A percentile compares a stretch with the other conserved stretches of the same genome.
Conservation (phyloP, 345 rosid genomes). For the Cardiospermum halicacabum region DNA sequence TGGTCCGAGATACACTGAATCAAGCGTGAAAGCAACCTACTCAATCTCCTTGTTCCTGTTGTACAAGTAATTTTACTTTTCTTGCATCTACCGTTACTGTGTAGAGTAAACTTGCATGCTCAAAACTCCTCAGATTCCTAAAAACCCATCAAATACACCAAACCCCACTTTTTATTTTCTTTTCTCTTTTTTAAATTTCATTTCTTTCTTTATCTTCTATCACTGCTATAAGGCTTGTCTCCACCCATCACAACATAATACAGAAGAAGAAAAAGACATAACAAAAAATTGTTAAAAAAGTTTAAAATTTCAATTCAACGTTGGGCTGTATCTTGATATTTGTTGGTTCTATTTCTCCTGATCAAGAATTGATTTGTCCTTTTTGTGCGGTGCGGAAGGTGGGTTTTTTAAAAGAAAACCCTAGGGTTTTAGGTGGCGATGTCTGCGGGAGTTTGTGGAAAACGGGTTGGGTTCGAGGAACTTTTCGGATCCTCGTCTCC, state of each 20-base stretch:
- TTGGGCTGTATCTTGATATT: not conserved
- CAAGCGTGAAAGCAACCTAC: not conserved
- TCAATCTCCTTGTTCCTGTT: not conserved
- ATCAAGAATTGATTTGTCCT: not conserved
- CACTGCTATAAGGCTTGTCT: conserved; percentile 4
- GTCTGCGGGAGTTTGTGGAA: conserved; percentile 54
- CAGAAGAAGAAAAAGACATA: not conserved
- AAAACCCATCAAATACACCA: not conserved
- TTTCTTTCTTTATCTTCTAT: conserved; percentile 1
- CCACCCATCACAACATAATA: not conserved
- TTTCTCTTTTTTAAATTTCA: no score
- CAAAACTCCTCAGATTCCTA: conserved; percentile 11
- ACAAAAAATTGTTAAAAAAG: not conserved
- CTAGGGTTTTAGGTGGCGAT: conserved; percentile 30
- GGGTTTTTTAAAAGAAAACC: conserved; percentile 3
- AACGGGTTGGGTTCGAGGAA: conserved; percentile 50
- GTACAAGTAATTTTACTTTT: conserved; percentile 1
- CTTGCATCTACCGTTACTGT: conserved; percentile 13
- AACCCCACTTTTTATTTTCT: conserved; percentile 3
- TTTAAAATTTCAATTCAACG: not conserved
- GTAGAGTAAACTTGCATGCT: conserved; percentile 12
- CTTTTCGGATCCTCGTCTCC: conserved; percentile 37
- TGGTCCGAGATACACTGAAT: conserved; percentile 4
- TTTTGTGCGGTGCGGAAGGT: not conserved
- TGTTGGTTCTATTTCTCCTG: not conserved